Conservation (phyloP, 179 eudicot species). For the Beta macrorhiza region DNA sequence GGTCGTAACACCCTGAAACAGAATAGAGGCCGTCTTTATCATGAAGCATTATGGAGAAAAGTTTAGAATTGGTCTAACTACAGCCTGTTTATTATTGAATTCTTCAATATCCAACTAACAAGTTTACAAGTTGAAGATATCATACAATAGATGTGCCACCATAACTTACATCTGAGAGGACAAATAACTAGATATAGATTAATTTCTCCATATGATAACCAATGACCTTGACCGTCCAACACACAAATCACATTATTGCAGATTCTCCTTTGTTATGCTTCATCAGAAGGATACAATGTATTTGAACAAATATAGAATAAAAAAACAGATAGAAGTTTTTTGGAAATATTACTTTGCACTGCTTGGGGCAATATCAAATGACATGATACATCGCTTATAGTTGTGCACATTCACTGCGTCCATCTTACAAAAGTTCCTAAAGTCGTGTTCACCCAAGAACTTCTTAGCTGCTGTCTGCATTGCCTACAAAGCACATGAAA, state of each 20-base stretch:
- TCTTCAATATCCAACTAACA: not conserved
- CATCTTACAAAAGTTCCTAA: slow-evolving; percentile 96
- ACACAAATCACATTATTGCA: not conserved
- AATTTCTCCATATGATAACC: not conserved
- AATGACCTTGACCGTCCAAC: not conserved
- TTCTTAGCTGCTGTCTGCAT: slow-evolving; percentile 82
- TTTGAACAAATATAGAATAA: not conserved
- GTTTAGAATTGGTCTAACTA: not conserved
- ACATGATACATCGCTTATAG: slow-evolving; percentile 56
- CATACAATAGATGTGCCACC: not conserved
- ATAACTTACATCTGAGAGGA: not conserved
- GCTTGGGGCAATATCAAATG: slow-evolving; percentile 56
- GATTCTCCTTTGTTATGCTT: not conserved
- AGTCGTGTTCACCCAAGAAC: slow-evolving; percentile 89
- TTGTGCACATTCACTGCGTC: slow-evolving; percentile 90
- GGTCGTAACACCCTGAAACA: not conserved
- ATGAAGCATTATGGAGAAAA: not conserved
- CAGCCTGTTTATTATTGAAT: not conserved
- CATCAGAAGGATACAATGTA: not conserved
- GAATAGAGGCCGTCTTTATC: not conserved
- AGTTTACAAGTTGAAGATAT: slow-evolving; percentile 2
- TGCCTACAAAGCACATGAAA: slow-evolving; percentile 44
- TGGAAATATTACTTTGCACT: slow-evolving; percentile 54
- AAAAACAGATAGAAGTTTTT: not conserved
- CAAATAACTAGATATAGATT: not conserved